Evolutionary conservation across 345 rosid genomes (phyloP).

Genomic region (Corchorus olitorius): DNA sequence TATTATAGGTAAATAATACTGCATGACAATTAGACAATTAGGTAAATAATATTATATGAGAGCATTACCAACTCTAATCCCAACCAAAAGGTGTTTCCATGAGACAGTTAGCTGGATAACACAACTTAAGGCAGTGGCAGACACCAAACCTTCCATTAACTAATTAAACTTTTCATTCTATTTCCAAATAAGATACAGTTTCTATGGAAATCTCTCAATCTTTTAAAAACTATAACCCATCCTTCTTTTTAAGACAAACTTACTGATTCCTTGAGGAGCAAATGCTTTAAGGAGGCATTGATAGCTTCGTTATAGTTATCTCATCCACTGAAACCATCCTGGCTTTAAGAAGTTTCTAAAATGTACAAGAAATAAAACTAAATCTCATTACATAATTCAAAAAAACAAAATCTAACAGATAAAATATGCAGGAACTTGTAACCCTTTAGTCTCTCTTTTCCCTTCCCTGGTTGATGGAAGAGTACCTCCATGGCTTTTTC

Average conservation of each 20-base stretch:
- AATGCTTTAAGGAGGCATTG: constrained; percentile 91
- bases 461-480: constrained; percentile 91
- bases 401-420: constrained; percentile 22
- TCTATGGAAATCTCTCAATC: constrained; percentile 1
- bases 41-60: background rate
- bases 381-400: constrained; percentile 24
- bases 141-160: background rate
- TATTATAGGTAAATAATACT: background rate
- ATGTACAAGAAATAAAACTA: constrained; percentile 23
- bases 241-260: constrained; percentile 35
- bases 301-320: constrained; percentile 95
- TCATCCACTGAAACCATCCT: constrained; percentile 73
- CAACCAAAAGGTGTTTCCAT: background rate
- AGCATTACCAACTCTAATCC: constrained; percentile 5
- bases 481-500: constrained; percentile 58
- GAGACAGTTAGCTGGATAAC: background rate
- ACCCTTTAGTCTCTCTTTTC: constrained; percentile 87
- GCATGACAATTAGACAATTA: background rate
- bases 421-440: constrained; percentile 15
- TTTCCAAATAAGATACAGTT: constrained; percentile 17
- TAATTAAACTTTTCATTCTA: background rate
- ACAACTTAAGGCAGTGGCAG: background rate
- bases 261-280: constrained; percentile 89
- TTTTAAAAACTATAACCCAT: background rate
- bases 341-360: constrained; percentile 79